Evolutionary conservation across 2,329 filamentous ascomycete genomes (phyloP), one percentile per base, ranked within the genome.

Genomic region (Botrytis aclada): DNA sequence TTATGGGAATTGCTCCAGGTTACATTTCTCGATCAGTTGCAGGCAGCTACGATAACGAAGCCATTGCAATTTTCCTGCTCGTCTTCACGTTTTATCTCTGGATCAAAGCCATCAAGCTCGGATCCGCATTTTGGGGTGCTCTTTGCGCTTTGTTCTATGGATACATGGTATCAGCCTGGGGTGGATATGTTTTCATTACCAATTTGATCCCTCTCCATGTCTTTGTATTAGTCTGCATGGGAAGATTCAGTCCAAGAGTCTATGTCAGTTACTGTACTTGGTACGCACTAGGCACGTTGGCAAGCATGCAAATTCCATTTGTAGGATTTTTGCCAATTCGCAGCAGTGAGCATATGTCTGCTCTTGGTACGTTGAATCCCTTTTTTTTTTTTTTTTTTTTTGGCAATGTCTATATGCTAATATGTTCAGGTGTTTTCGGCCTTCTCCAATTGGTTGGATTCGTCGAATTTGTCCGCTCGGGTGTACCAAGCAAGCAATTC

Each of bases 151-250:
- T 99, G 72, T 98, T 97, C 85, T 99, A 99, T 84, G 96, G 96
- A 81, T 99, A 99, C 89, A 99, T 99, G 96, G 96, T 99, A 76
- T 96, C 95, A 66, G 97, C 97, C 29, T 99, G 96, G 96, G 96
- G 96, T 87, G 96, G 96, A 81, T 99, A 99, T 83, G 96, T 97
- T 80, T 99, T 99, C 88, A 99, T 99, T 81, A 99, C 97, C 75
- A 98, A 97, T 82, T 85, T 99, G 84, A 90, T 99, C 74, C 96
- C 96, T 54, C 89, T 99, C 77, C 96, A 99, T 83, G 91, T 93
- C 12, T 95, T 99, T 79, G 94, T 97, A 64, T 87, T 99, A 77
- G 92, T 99, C 80, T 93, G 92, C 84, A 99, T 99, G 95, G 97
- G 97, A 69, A 88, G 96, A 74, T 99, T 97, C 84, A 98, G 95